Evolutionary conservation across 2,329 filamentous ascomycete genomes (phyloP), one percentile per base, ranked within the genome.

Genomic region (Metarhizium sp.): DNA sequence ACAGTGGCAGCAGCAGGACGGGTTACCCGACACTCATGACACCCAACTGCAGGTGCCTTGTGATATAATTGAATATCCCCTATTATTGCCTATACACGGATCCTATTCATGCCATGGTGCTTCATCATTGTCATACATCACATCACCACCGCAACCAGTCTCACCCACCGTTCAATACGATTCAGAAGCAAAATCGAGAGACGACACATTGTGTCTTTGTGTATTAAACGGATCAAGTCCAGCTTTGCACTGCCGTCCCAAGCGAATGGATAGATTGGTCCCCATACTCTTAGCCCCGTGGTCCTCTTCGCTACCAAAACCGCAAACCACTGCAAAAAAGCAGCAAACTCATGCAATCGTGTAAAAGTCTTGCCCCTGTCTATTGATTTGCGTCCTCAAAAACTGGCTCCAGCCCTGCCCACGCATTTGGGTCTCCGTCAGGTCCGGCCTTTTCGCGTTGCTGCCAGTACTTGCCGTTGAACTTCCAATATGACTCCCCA

Each of bases 401-500:
- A 56, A 95, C 86, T 62, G 88, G 85, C 73, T 95, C 90, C 68
- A 91, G 65, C 29, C 82, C 79, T 59, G 82, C 80, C 91, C 92
- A 89, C 54, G 75, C 76, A 64, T 76, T 66, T 34, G 65, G 55
- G 58, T 81, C 77, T 52, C 87, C 82, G 55, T 78, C 71, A 6
- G 75, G 74, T 20, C 84, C 85, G 45, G 85, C 86, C 69, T 76
- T 78, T 52, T 87, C 79, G 58, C 90, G 78, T 64, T 84, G 76
- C 63, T 82, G 78, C 94, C 94, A 99, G 71, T 99, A 99, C 69
- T 88, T 81, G 43, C 87, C 88, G 64, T 85, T 95, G 65, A 92
- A 95, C 62, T 85, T 78, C 94, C 94, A 99, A 72, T 87, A 96
- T 60, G 86, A 80, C 71, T 96, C 90, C 0, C 94, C 92, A 3